Base-by-base conservation (phyloP, 2,329 filamentous ascomycete genomes). In the Aureobasidium lini region DNA sequence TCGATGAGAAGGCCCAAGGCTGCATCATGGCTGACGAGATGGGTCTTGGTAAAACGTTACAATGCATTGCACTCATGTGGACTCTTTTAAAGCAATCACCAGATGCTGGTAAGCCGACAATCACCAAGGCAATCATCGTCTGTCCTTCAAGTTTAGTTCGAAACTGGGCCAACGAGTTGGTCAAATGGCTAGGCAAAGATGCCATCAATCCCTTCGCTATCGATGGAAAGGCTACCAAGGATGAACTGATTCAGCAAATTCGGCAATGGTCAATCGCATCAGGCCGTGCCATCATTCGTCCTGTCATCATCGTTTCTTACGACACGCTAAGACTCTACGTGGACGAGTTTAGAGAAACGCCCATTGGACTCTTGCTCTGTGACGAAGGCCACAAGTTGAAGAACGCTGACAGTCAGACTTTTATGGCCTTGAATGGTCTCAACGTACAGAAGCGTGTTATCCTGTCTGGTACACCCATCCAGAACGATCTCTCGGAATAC, bases 11-110 rank as follows among this genome's bases (percentile, higher is more conserved):
- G 67, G 94, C 94, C 50, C 89, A 96, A 72, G 94, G 94, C 2
- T 99, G 94, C 74, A 99, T 99, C 71, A 99, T 99, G 94, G 94
- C 94, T 57, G 94, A 99, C 71, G 94, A 96, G 71, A 99, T 99
- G 94, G 94, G 94, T 66, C 77, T 99, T 32, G 94, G 94, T 60
- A 99, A 99, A 76, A 99, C 94, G 67, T 76, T 99, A 44, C 94
- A 99, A 77, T 99, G 94, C 73, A 99, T 99, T 68, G 84, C 94
- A 0, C 81, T 99, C 52, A 87, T 99, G 80, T 99, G 94, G 94
- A 99, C 94, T 1, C 76, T 99, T 1, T 77, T 99, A 15, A 97
- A 96, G 72, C 94, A 99, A 70, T 95, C 92, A 0, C 90, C 94
- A 0, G 90, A 96, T 42, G 90, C 93, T n/a, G 94, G 94, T 18